These are phyloP conservation scores for Allium cepa DNA, from an alignment of 106 monocot species.

Conservation along the genomic window DNA sequence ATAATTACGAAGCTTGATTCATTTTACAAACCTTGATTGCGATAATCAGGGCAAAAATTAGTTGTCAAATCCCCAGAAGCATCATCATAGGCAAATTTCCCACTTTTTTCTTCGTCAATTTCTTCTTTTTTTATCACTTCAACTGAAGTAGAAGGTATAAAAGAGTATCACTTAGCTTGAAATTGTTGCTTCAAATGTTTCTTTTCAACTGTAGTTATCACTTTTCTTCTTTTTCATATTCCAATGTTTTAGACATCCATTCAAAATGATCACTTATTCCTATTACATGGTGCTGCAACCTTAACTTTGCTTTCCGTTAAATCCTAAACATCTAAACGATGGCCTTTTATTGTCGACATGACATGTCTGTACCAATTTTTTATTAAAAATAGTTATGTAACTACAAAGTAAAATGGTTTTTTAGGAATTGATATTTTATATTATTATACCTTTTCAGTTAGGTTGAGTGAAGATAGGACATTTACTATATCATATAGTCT, in stretches of 20 bases:
- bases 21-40: slow-evolving; percentile 61
- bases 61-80: slow-evolving; percentile 65
- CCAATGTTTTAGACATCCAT: slow-evolving; percentile 69
- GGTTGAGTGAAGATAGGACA: slow-evolving; percentile 79
- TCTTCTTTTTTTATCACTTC: slow-evolving; percentile 7
- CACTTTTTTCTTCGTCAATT: slow-evolving; percentile 7
- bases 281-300: slow-evolving; percentile 13
- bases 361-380: slow-evolving; percentile 66
- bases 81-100: background rate
- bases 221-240: slow-evolving; percentile 27
- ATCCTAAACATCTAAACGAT: slow-evolving; percentile 83
- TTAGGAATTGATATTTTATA: background rate
- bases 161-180: slow-evolving; percentile 43
- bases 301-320: slow-evolving; percentile 23
- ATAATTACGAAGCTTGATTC: background rate
- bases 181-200: no score
- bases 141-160: slow-evolving; percentile 72
- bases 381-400: background rate
- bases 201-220: slow-evolving; percentile 13
- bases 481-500: slow-evolving; percentile 96
- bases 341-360: slow-evolving; percentile 70
- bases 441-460: slow-evolving; percentile 75
- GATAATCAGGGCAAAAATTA: slow-evolving; percentile 60
- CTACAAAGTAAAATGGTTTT: background rate
- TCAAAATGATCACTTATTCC: slow-evolving; percentile 68